phyloP scores from a whole-genome alignment of 73 alveolate species.

The Stentor coeruleus region DNA sequence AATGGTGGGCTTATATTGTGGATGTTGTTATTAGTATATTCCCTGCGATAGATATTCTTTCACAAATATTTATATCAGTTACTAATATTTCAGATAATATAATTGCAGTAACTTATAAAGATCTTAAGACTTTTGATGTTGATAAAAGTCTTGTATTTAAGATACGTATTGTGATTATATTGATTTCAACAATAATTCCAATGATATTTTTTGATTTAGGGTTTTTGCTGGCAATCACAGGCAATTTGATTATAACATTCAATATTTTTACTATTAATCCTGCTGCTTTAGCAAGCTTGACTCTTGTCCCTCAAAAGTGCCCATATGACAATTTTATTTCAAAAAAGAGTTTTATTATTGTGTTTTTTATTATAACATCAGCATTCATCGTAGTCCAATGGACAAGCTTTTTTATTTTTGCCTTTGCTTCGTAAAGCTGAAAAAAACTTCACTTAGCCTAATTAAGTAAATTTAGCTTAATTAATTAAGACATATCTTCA shows the following conservation, averaged over 20 bases:
- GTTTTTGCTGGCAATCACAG: neutral
- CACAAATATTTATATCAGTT: neutral
- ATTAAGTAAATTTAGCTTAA: too few relatives aligned
- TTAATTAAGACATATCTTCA: too few relatives aligned
- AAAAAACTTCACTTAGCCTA: too few relatives aligned
- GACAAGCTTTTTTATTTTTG: too few relatives aligned
- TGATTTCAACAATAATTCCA: neutral
- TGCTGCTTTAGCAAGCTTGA: neutral
- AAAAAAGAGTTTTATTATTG: neutral
- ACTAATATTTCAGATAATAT: neutral
- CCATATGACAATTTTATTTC: neutral
- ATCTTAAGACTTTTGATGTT: neutral
- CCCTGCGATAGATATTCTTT: neutral
- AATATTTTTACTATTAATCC: too few relatives aligned
- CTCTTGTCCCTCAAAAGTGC: neutral
- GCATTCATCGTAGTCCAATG: too few relatives aligned
- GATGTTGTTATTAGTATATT: neutral
- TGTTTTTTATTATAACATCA: too few relatives aligned
- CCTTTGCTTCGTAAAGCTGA: too few relatives aligned
- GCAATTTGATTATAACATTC: neutral
- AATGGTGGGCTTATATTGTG: neutral
- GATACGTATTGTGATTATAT: neutral
- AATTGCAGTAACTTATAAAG: neutral
- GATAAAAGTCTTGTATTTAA: neutral
- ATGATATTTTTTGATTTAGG: neutral